Percentiles rank a stretch among this genome's conserved stretches.
Conservation (phyloP, 1,284 basidiomycete species). For the Afroboletus lepidellus region DNA sequence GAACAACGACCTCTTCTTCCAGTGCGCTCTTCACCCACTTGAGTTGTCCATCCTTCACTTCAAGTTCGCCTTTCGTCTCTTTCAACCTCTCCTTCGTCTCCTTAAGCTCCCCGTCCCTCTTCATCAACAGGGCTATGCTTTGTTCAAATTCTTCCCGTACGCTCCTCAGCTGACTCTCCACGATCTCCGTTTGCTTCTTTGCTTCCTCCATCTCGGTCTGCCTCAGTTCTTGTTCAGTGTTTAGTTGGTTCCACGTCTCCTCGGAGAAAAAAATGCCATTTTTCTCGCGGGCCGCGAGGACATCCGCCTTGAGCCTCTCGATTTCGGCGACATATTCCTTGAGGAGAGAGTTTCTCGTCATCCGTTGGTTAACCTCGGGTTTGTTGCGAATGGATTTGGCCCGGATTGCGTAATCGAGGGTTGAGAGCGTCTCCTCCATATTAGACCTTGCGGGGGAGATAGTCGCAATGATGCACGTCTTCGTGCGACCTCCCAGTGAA, state of each 20-base stretch:
- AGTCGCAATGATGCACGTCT: slow-evolving; percentile 98
- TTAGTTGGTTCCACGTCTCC: slow-evolving; percentile 85
- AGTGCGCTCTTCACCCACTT: slow-evolving; percentile 54
- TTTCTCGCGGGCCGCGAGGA: slow-evolving; percentile 89
- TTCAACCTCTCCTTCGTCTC: slow-evolving; percentile 60
- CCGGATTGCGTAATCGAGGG: slow-evolving; percentile 94
- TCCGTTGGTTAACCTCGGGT: slow-evolving; percentile 93
- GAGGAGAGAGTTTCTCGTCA: slow-evolving; percentile 89
- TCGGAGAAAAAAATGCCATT: slow-evolving; percentile 92
- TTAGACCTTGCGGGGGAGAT: slow-evolving; percentile 90
- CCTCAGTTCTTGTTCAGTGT: slow-evolving; percentile 70
- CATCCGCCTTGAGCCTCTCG: slow-evolving; percentile 88
- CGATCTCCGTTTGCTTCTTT: slow-evolving; percentile 76
- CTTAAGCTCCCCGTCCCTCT: slow-evolving; percentile 72
- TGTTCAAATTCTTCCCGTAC: slow-evolving; percentile 91
- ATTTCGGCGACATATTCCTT: slow-evolving; percentile 98
- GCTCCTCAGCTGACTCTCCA: slow-evolving; percentile 77
- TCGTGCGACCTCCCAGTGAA: slow-evolving; percentile 96
- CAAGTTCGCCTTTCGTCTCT: slow-evolving; percentile 54
- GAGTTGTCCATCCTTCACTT: slow-evolving; percentile 54
- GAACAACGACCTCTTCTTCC: slow-evolving; percentile 76
- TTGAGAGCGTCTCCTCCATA: slow-evolving; percentile 96
- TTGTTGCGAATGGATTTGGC: slow-evolving; percentile 97
- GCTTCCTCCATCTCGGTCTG: slow-evolving; percentile 80
- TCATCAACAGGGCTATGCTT: slow-evolving; percentile 74